phyloP scores from a whole-genome alignment of 768 basidiomycete genomes.

The Tylopilus felleus region DNA sequence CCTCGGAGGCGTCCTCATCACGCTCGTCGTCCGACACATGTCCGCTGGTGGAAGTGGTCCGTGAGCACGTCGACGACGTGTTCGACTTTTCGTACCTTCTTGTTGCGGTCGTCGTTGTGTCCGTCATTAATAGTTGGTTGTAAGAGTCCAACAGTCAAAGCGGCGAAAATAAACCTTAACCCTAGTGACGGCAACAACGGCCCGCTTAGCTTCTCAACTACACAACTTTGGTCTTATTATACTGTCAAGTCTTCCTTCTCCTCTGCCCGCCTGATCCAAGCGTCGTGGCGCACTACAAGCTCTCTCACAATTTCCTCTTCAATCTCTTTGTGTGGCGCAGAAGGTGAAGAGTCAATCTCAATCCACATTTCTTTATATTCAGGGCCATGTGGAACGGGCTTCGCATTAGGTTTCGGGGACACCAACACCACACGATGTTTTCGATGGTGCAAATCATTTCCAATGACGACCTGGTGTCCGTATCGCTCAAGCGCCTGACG shows the following conservation, averaged over 20 bases:
- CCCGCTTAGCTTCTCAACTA: background rate
- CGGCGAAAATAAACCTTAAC: conserved; percentile 13
- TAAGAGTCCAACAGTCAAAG: background rate
- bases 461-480: conserved; percentile 96
- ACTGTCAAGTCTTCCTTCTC: background rate
- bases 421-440: conserved; percentile 94
- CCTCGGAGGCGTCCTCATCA: conserved; percentile 46
- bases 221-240: too few relatives aligned
- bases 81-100: conserved; percentile 13
- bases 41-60: background rate
- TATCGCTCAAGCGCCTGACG: conserved; percentile 85
- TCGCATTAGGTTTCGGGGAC: conserved; percentile 39
- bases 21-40: conserved; percentile 13
- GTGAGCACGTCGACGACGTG: conserved; percentile 4
- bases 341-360: conserved; percentile 47
- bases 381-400: conserved; percentile 17
- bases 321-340: conserved; percentile 64
- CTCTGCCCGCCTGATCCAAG: conserved; percentile 49
- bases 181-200: background rate
- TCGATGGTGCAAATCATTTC: conserved; percentile 88
- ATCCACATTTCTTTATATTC: conserved; percentile 61
- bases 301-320: conserved; percentile 87
- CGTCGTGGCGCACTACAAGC: conserved; percentile 67
- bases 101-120: conserved; percentile 1
- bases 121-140: conserved; percentile 9